phyloP scores from a whole-genome alignment of 73 alveolate species.

The Durusdinium trenchii region DNA sequence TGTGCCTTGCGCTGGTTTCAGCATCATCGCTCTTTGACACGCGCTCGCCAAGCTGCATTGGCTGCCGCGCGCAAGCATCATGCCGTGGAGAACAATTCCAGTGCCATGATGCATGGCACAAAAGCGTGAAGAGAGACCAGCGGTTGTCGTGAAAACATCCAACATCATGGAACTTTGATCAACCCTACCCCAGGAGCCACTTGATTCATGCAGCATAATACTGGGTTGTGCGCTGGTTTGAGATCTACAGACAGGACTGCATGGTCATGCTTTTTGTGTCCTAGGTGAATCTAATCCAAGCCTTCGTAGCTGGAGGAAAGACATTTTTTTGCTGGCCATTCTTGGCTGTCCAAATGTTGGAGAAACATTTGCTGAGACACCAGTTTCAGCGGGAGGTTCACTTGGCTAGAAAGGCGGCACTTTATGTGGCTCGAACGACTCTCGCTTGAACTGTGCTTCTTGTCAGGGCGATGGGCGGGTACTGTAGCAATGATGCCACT shows the following conservation, averaged over 20 bases:
- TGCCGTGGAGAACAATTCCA: slow-evolving; percentile 72
- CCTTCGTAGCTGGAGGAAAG: no score
- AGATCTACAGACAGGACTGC: slow-evolving; percentile 70
- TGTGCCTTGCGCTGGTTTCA: slow-evolving; percentile 87
- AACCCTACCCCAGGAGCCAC: slow-evolving; percentile 89
- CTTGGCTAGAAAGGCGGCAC: slow-evolving; percentile 79
- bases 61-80: slow-evolving; percentile 59
- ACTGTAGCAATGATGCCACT: background rate
- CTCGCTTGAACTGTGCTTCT: background rate
- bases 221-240: slow-evolving; percentile 96
- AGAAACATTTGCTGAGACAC: background rate
- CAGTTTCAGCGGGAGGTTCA: slow-evolving; percentile 29
- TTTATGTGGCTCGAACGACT: slow-evolving; percentile 80
- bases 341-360: background rate
- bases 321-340: no score
- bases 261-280: no score
- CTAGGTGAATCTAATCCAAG: no score
- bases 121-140: background rate
- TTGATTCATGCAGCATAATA: slow-evolving; percentile 81
- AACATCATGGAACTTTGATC: no score
- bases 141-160: no score
- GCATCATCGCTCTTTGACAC: slow-evolving; percentile 49
- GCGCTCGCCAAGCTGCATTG: slow-evolving; percentile 55
- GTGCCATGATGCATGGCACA: slow-evolving; percentile 46
- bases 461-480: background rate